Percentiles rank a stretch among this genome's conserved stretches.
Conservation (phyloP, 1,139 yeast genomes). For the Tardiomyces depauwii region DNA sequence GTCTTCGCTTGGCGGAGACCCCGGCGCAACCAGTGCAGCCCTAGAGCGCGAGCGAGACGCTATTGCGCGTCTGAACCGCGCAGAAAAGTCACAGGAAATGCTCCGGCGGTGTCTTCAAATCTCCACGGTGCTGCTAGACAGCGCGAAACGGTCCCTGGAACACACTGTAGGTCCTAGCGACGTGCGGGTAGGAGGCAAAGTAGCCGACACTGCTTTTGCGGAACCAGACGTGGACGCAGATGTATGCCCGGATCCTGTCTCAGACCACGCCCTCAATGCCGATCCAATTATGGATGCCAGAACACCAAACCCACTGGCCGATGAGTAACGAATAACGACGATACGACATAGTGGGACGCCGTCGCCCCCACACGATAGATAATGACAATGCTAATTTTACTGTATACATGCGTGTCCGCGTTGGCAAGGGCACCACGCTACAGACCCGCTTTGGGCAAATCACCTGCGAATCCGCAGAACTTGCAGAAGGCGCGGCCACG, state of each 20-base stretch:
- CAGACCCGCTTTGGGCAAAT: too few relatives aligned
- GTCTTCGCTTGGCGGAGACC: too few relatives aligned
- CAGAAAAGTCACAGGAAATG: constrained; percentile 10
- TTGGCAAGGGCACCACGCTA: too few relatives aligned
- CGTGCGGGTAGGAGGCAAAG: constrained; percentile 8
- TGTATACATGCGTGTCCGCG: too few relatives aligned
- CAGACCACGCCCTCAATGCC: background rate
- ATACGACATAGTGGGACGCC: too few relatives aligned
- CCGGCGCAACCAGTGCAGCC: background rate
- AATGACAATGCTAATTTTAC: too few relatives aligned
- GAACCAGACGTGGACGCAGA: background rate
- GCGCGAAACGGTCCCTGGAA: constrained; percentile 13
- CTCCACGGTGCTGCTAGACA: constrained; percentile 13
- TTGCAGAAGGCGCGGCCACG: background rate
- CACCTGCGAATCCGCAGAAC: background rate
- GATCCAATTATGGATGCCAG: too few relatives aligned
- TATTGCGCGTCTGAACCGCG: constrained; percentile 16
- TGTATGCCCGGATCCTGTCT: too few relatives aligned
- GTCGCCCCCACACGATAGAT: too few relatives aligned
- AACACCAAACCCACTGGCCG: too few relatives aligned
- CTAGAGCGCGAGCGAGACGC: constrained; percentile 8
- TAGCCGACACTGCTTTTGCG: constrained; percentile 1
- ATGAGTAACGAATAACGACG: too few relatives aligned
- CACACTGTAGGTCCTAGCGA: constrained; percentile 13
- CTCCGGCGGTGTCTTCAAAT: constrained; percentile 14